These are phyloP conservation scores for Plenodomus tracheiphilus DNA, from an alignment of 2,329 filamentous ascomycete genomes.

Conservation along the genomic window DNA sequence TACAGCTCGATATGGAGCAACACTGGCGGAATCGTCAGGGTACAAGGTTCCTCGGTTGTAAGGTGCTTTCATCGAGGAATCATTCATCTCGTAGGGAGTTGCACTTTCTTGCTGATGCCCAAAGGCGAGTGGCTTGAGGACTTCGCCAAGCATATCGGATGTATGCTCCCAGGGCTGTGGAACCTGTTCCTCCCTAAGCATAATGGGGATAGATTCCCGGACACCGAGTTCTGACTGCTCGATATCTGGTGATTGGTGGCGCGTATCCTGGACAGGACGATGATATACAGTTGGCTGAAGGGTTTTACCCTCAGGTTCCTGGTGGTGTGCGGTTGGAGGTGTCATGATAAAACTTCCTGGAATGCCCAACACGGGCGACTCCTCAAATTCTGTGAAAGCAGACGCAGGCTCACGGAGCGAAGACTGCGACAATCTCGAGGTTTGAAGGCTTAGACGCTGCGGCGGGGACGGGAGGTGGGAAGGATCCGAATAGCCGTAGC, in stretches of 20 bases:
- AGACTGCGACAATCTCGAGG: constrained; percentile 29
- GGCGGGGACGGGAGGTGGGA: constrained; percentile 9
- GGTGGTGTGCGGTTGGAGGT: constrained; percentile 25
- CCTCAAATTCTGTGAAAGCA: constrained; percentile 52
- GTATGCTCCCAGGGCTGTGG: constrained; percentile 13
- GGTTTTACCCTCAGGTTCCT: constrained; percentile 24
- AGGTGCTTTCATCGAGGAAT: constrained; percentile 37
- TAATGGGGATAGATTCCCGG: constrained; percentile 59
- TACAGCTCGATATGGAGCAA: constrained; percentile 37
- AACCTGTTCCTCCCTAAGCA: constrained; percentile 50
- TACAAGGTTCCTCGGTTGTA: constrained; percentile 38
- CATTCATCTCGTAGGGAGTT: constrained; percentile 36
- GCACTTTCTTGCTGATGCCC: constrained; percentile 6
- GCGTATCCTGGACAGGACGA: constrained; percentile 12
- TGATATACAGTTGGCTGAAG: constrained; percentile 36
- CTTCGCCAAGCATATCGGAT: constrained; percentile 13
- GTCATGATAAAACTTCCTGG: constrained; percentile 62
- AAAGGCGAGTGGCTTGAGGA: constrained; percentile 14
- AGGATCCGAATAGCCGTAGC: constrained; percentile 5
- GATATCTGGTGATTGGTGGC: constrained; percentile 16
- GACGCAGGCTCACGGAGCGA: constrained; percentile 38
- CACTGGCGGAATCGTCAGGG: constrained; percentile 45
- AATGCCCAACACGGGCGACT: constrained; percentile 69
- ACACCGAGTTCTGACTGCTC: constrained; percentile 54
- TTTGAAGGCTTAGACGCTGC: constrained; percentile 33